Evolutionary conservation across 1,284 basidiomycete species (phyloP).

Genomic region (Apiotrichum gracile): DNA sequence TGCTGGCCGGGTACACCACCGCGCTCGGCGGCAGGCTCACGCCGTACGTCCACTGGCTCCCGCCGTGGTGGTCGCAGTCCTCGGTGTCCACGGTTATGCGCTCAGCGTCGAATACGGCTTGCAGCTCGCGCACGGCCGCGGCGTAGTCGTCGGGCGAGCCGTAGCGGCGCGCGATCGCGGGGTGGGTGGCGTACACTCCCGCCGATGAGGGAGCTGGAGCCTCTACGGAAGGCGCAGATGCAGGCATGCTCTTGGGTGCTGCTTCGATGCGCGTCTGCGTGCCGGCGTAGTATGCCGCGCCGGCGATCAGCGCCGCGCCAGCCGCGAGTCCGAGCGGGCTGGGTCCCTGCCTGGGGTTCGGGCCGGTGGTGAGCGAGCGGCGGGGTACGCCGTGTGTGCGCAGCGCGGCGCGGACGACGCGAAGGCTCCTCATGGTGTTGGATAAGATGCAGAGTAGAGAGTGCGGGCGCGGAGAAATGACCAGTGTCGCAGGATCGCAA

Average conservation of each 20-base stretch:
- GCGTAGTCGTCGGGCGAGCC: slow-evolving; percentile 11
- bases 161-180: not conserved
- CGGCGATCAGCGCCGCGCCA: too few relatives aligned
- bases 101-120: slow-evolving; percentile 4
- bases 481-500: too few relatives aligned
- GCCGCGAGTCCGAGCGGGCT: too few relatives aligned
- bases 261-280: not conserved
- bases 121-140: slow-evolving; percentile 6
- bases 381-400: not conserved
- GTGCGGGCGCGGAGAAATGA: too few relatives aligned
- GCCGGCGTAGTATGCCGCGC: too few relatives aligned
- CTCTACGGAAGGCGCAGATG: not conserved
- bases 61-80: slow-evolving; percentile 7
- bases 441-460: too few relatives aligned
- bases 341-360: not conserved
- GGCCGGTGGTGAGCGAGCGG: not conserved
- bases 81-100: slow-evolving; percentile 6
- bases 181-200: not conserved
- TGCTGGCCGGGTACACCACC: slow-evolving; percentile 86
- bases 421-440: not conserved
- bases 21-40: slow-evolving; percentile 60
- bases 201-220: too few relatives aligned
- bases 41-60: slow-evolving; percentile 7
- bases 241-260: not conserved
- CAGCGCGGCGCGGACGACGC: not conserved